Evolutionary conservation across 129 eudicot genomes (phyloP).

Genomic region (Escallonia herrerae): DNA sequence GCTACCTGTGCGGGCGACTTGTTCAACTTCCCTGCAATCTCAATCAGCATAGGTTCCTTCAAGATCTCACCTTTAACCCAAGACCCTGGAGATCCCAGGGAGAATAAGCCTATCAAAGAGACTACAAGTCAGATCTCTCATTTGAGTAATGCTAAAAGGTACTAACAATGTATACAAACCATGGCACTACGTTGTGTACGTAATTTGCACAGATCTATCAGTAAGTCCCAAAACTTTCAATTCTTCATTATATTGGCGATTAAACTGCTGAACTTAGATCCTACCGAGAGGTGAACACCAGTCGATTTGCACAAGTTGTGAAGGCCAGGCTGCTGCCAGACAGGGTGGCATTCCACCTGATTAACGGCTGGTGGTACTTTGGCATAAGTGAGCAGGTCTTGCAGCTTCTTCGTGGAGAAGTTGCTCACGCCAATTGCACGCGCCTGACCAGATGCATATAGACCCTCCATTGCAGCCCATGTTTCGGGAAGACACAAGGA

Average conservation of each 20-base stretch:
- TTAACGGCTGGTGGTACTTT: slow-evolving; percentile 67
- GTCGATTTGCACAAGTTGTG: slow-evolving; percentile 58
- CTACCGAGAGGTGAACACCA: slow-evolving; percentile 67
- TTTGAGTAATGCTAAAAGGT: no score
- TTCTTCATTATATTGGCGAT: no score
- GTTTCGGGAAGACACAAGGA: slow-evolving; percentile 62
- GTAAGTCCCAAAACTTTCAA: no score
- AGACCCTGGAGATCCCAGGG: slow-evolving; percentile 62
- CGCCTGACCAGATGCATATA: slow-evolving; percentile 63
- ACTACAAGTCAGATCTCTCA: background rate
- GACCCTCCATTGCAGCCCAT: slow-evolving; percentile 84
- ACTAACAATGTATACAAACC: no score
- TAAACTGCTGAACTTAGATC: background rate
- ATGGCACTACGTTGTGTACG: no score
- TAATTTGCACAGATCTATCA: no score
- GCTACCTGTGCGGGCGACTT: slow-evolving; percentile 56
- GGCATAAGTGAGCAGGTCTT: slow-evolving; percentile 36
- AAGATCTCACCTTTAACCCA: slow-evolving; percentile 42
- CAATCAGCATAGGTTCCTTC: slow-evolving; percentile 33
- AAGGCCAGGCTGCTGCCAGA: slow-evolving; percentile 67
- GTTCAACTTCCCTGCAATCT: slow-evolving; percentile 38
- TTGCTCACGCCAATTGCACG: slow-evolving; percentile 80
- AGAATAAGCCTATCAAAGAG: slow-evolving; percentile 35
- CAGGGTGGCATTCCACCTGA: slow-evolving; percentile 83
- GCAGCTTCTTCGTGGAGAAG: slow-evolving; percentile 62